Base-by-base conservation (phyloP, 202 grass and related monocot genomes). In the Brachypodium distachyon region DNA sequence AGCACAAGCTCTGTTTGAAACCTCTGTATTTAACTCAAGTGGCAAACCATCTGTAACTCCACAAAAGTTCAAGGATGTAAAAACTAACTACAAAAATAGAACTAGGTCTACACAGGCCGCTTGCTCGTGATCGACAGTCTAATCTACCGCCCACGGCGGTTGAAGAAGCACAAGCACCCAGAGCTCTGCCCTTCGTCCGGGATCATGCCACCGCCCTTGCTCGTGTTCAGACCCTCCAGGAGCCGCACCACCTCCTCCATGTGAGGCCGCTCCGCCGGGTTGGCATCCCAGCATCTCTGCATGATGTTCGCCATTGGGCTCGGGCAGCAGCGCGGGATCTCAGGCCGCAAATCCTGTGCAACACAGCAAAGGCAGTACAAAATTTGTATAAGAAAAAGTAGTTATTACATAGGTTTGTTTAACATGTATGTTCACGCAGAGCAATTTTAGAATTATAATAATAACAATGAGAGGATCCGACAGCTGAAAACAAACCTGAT, bases 171-270 rank as follows among this genome's bases (percentile, higher is more conserved):
- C 19, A 93, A 73, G 75, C 91, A 97, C 5, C 88, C 86, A 23
- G 72, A 54, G 3, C 14, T 28, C 81, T 93, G 78, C 16, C 49
- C 28, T 59, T 18, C 89, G 32, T 92, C 89, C 5, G 89, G 91
- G 40, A 88, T 70, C 91, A 97, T 94, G 49, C 84, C 91, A 4
- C 91, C 94, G 0, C 94, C 94, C 27, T 90, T 88, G 61, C 67
- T 92, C 1, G 89, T 94, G 83, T 97, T 87, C 0, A 97, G 73
- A 31, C 73, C 53, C 47, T 94, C 89, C 31, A 97, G 18, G 70
- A 94, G 84, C 14, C 56, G 49, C 51, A 94, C 94, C 19, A 97
- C 94, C 51, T 84, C 91, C 17, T 88, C 77, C 94, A 97, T 94
- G 36, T 94, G 89, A 0, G 82, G 94, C 11, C 94, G 79, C 53